A percentile compares a stretch with the other conserved stretches of the same genome.
Conservation (phyloP, 202 grass and related monocot genomes). For the Carex arenaria region DNA sequence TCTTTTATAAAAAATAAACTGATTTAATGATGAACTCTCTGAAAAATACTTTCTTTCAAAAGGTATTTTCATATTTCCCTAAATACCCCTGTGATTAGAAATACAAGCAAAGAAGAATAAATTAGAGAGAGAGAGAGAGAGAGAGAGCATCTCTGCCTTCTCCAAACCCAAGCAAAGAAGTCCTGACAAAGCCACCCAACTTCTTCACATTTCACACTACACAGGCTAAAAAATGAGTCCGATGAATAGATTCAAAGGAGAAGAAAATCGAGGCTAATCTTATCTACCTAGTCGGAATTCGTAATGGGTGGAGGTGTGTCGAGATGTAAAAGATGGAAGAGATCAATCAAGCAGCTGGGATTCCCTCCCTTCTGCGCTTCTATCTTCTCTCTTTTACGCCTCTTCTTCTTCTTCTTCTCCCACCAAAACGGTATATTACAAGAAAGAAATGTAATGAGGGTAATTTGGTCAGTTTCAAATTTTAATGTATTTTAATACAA, state of each 20-base stretch:
- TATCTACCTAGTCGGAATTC: not conserved
- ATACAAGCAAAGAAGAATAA: too few relatives aligned
- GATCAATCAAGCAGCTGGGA: conserved; percentile 54
- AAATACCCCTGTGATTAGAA: too few relatives aligned
- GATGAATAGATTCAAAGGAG: not conserved
- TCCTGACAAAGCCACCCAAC: conserved; percentile 28
- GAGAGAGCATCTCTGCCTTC: not conserved
- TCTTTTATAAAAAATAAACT: too few relatives aligned
- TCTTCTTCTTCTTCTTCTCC: conserved; percentile 30
- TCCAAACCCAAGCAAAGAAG: conserved; percentile 29
- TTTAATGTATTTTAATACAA: too few relatives aligned
- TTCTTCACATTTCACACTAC: not conserved
- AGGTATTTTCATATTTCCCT: too few relatives aligned
- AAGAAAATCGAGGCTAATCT: not conserved
- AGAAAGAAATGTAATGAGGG: too few relatives aligned
- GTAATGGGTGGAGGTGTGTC: conserved; percentile 28
- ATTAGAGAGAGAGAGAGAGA: not conserved
- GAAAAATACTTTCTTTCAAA: too few relatives aligned
- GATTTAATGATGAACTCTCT: too few relatives aligned
- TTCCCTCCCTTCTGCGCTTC: conserved; percentile 49
- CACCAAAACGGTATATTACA: conserved; percentile 50
- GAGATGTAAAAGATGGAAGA: conserved; percentile 57
- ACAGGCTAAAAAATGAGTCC: not conserved
- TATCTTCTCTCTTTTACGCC: conserved; percentile 38
- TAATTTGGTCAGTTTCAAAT: too few relatives aligned